Evolutionary conservation across 2,329 filamentous ascomycete genomes (phyloP).

Genomic region (Daldinia eschscholtzii): DNA sequence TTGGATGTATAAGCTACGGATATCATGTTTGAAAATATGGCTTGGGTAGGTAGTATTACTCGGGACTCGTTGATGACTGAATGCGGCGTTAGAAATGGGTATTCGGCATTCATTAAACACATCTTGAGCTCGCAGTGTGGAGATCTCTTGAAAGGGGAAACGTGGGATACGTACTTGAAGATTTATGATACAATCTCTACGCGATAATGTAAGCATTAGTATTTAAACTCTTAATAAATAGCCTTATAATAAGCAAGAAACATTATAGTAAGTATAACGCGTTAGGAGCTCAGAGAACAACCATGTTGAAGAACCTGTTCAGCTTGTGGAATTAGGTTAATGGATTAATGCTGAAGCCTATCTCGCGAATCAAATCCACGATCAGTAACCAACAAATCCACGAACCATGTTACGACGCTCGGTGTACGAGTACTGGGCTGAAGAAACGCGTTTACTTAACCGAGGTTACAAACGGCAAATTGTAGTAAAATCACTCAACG

Average conservation of each 20-base stretch:
- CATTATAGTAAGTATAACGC: background rate
- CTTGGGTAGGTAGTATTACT: constrained; percentile 13
- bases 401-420: background rate
- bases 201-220: constrained; percentile 2
- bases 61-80: constrained; percentile 28
- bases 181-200: constrained; percentile 8
- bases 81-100: constrained; percentile 34
- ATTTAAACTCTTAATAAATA: constrained; percentile 6
- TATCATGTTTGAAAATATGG: constrained; percentile 4
- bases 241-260: background rate
- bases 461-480: background rate
- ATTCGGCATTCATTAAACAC: constrained; percentile 20
- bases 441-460: background rate
- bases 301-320: background rate
- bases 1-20: constrained; percentile 61
- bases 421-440: background rate
- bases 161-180: background rate
- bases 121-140: background rate
- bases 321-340: background rate
- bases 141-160: constrained; percentile 12
- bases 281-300: background rate
- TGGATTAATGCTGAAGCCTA: background rate
- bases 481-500: background rate
- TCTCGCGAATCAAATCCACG: background rate
- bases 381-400: background rate